Evolutionary conservation across 129 eudicot genomes (phyloP).

Genomic region (Cynara cardunculus): DNA sequence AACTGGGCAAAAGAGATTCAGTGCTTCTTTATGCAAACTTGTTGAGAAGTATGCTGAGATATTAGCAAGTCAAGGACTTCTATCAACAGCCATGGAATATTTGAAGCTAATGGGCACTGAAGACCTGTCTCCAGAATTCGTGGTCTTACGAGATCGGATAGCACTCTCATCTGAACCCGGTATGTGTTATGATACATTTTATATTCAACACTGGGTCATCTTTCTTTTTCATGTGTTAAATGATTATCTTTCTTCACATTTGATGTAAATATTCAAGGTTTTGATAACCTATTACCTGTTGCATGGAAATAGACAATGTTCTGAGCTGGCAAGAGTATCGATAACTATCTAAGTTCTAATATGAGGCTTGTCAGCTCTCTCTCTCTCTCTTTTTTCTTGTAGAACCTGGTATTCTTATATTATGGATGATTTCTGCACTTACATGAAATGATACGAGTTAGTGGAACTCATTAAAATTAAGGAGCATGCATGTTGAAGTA

Average conservation of each 20-base stretch:
- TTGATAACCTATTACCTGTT: neutral
- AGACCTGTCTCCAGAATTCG: constrained; percentile 72
- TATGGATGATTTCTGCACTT: no score
- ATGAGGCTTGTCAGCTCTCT: no score
- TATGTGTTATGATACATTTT: constrained; percentile 12
- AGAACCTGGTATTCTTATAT: no score
- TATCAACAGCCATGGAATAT: constrained; percentile 75
- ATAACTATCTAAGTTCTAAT: no score
- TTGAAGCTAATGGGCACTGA: constrained; percentile 64
- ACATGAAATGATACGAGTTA: neutral
- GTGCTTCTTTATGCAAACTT: constrained; percentile 66
- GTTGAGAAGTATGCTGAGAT: constrained; percentile 90
- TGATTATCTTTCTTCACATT: neutral
- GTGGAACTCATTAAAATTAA: neutral
- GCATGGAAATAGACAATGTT: neutral
- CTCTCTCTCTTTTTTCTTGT: no score
- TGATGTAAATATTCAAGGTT: neutral
- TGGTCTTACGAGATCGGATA: constrained; percentile 70
- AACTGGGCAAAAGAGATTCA: constrained; percentile 67
- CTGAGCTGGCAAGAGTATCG: no score
- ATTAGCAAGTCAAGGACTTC: constrained; percentile 82
- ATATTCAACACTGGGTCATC: neutral
- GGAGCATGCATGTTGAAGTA: no score
- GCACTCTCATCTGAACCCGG: constrained; percentile 59
- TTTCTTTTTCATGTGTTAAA: neutral